Evolutionary conservation across 805 yeast species (phyloP), one percentile per base, ranked within the genome.

Genomic region (Saccharomycopsis guyanensis): DNA sequence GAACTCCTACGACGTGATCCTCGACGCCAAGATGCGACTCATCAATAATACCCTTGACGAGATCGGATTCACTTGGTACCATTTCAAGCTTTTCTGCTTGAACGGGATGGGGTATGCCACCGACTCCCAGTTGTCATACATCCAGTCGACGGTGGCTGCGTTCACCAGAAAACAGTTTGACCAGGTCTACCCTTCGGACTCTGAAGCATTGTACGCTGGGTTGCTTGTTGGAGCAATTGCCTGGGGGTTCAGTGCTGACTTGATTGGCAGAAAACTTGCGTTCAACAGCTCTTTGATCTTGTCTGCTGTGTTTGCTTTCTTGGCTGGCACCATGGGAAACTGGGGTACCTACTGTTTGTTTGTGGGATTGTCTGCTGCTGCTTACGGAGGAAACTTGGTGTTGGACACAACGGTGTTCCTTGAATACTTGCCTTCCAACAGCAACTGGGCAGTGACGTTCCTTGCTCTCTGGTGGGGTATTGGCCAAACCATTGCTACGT

Each of bases 401-500:
- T 59, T 75, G 18, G 81, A 76, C 56, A 71, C 77, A 16, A 66
- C 78, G 35, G 72, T 73, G 6, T 73, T 73, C 53, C 57, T 76
- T 32, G 80, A 76, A 55, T 74, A 69, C 47, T 60, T 76, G 47
- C 82, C 82, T 2, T 61, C 66, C 38, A 68, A 68, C 41, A 61
- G 70, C 53, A 77, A 75, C 53, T 76, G 70, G 69, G 57, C 75
- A 51, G 64, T 72, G 42, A 75, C 81, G 2, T 64, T 73, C 32
- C 68, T 78, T 61, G 76, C 80, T 19, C 63, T 69, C 38, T 78
- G 72, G 75, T 78, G 83, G 84, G 79, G 81, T 38, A 64, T 78
- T 31, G 83, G 82, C 27, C 82, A 78, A 57, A 68, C 78, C 2
- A 63, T 77, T 37, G 70, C 78, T 10, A 66, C 66, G 27, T 59